A percentile compares a stretch with the other conserved stretches of the same genome.
phyloP scores from a whole-genome alignment of 441 rosid species.

The Pelargonium citronellum region DNA sequence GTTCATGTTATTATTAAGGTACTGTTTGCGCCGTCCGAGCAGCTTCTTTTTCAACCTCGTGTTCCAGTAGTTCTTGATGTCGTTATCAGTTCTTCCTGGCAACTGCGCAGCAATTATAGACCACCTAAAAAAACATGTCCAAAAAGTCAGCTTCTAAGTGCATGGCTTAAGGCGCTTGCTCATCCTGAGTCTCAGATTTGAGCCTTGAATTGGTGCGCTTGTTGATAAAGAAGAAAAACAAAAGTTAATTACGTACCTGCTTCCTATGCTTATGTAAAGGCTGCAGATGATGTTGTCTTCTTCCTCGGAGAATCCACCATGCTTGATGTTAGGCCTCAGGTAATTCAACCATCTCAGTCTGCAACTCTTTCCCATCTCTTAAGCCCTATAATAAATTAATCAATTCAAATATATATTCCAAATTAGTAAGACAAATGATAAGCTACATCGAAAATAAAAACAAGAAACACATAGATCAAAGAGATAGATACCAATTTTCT shows the following conservation, averaged over 20 bases:
- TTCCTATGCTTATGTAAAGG: constrained; percentile 94
- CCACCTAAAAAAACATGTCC: no score
- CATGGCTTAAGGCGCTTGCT: no score
- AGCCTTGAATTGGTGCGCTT: no score
- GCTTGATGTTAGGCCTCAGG: constrained; percentile 88
- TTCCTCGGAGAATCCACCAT: constrained; percentile 95
- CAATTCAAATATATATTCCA: constrained; percentile 17
- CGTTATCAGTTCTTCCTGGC: constrained; percentile 94
- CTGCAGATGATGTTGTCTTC: constrained; percentile 93
- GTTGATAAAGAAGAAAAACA: no score
- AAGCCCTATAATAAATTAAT: no score
- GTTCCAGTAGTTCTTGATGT: constrained; percentile 93
- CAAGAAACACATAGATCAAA: not conserved
- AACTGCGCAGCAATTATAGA: constrained; percentile 97
- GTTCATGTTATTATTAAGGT: no score
- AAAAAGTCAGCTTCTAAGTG: no score
- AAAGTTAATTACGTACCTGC: no score
- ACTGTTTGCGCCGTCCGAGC: constrained; percentile 67
- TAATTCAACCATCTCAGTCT: constrained; percentile 95
- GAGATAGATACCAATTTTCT: constrained; percentile 62
- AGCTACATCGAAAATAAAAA: not conserved
- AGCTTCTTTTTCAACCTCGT: constrained; percentile 87
- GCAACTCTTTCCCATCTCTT: constrained; percentile 98
- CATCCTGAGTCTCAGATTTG: no score
- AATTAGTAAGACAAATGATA: not conserved